A percentile compares a stretch with the other conserved stretches of the same genome.
phyloP scores from a whole-genome alignment of 129 eudicot species.

The Gnaphalium uliginosum region DNA sequence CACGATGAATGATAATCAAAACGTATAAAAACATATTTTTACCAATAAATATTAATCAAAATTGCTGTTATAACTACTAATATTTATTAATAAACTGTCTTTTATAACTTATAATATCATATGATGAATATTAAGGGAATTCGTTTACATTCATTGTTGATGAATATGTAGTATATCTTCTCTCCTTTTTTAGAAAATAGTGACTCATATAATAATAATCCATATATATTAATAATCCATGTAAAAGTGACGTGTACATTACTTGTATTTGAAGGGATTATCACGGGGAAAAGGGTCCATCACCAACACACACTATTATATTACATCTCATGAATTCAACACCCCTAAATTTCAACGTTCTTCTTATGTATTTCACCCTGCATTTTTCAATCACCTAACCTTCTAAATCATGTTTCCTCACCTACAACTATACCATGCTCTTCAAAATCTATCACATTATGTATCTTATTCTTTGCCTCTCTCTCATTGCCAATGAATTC shows the following conservation, averaged over 20 bases:
- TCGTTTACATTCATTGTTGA: too few relatives aligned
- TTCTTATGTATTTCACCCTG: slow-evolving; percentile 28
- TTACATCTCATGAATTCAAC: slow-evolving; percentile 26
- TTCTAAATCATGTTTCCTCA: slow-evolving; percentile 39
- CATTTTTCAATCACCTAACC: slow-evolving; percentile 28
- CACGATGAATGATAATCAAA: too few relatives aligned
- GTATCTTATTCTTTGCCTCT: slow-evolving; percentile 23
- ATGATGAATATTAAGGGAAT: too few relatives aligned
- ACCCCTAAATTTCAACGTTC: slow-evolving; percentile 2
- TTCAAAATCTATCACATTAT: slow-evolving; percentile 30
- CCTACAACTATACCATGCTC: slow-evolving; percentile 27
- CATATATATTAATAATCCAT: slow-evolving; percentile 1
- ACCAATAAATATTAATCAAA: too few relatives aligned
- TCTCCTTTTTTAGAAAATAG: too few relatives aligned
- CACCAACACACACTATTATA: slow-evolving; percentile 17
- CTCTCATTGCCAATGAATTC: slow-evolving; percentile 12
- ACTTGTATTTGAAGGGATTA: slow-evolving; percentile 34
- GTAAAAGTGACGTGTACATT: slow-evolving; percentile 24
- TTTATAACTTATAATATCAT: too few relatives aligned
- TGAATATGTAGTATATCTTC: too few relatives aligned
- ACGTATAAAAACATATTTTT: too few relatives aligned
- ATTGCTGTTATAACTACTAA: too few relatives aligned
- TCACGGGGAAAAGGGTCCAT: slow-evolving; percentile 28
- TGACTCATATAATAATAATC: too few relatives aligned
- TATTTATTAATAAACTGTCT: too few relatives aligned